These are phyloP conservation scores for Amauroascus niger DNA, from an alignment of 2,329 filamentous ascomycete species.

Conservation along the genomic window DNA sequence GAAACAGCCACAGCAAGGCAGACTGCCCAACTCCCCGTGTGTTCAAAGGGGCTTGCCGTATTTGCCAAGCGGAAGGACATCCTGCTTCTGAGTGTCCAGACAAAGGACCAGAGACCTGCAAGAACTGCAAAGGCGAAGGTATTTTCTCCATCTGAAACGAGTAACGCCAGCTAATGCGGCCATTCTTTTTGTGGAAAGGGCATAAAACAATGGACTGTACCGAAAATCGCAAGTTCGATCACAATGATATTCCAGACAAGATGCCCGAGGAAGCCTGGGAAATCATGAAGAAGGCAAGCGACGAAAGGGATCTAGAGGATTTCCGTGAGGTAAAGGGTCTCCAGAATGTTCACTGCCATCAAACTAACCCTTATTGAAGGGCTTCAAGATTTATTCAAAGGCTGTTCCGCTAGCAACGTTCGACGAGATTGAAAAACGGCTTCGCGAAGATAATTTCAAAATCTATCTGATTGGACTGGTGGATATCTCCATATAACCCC, in stretches of 20 bases:
- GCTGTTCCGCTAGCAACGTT: conserved; percentile 39
- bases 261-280: conserved; percentile 43
- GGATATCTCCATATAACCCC: neutral
- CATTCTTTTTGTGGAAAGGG: conserved; percentile 24
- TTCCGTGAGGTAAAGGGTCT: conserved; percentile 38
- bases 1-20: conserved; percentile 34
- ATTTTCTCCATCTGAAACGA: conserved; percentile 1
- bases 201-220: conserved; percentile 39
- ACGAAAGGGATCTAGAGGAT: conserved; percentile 41
- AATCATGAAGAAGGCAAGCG: conserved; percentile 40
- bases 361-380: conserved; percentile 23
- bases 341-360: neutral
- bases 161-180: neutral
- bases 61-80: conserved; percentile 41
- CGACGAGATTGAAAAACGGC: conserved; percentile 41
- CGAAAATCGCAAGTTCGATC: conserved; percentile 37
- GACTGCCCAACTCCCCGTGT: conserved; percentile 40
- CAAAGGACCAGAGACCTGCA: conserved; percentile 36
- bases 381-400: conserved; percentile 44
- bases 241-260: conserved; percentile 39
- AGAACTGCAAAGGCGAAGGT: conserved; percentile 41
- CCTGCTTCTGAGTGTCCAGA: conserved; percentile 38
- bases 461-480: conserved; percentile 46
- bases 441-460: conserved; percentile 40
- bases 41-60: conserved; percentile 40